Evolutionary conservation across 768 basidiomycete genomes (phyloP), one percentile per base, ranked within the genome.

Genomic region (Phylloporus sp.): DNA sequence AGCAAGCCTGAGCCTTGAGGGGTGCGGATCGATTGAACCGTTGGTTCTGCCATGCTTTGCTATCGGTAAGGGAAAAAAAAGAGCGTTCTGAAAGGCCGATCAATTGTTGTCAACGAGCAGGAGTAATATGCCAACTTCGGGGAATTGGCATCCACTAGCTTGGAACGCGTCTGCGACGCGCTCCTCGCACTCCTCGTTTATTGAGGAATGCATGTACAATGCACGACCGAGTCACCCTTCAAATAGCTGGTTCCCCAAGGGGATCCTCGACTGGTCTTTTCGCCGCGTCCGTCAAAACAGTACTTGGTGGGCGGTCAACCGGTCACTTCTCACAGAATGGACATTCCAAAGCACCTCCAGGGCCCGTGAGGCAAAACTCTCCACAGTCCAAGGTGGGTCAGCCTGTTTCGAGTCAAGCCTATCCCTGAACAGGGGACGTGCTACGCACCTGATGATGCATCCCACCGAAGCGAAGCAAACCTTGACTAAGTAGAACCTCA

Each of bases 401-500:
- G 39, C 39, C 45, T n/a, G n/a, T n/a, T n/a, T 31, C 42, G 5
- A 23, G 20, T 29, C 4, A 33, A 22, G 28, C 23, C 24, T 40
- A 36, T 11, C 48, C 49, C 38, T 49, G 38, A 35, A 31, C n/a
- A 1, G 9, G 32, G 14, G 32, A 39, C 49, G 28, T 31, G 41
- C 46, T 23, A n/a, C n/a, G n/a, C n/a, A 9, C 3, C 27, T 34
- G 6, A 13, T 18, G 24, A 23, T 17, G 13, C 48, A 10, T 39
- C 24, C 22, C 24, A 15, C 9, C 6, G 17, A 52, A 36, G 51
- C 51, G 38, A 40, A 39, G 18, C n/a, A n/a, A 9, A 53, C 38
- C 52, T 54, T 21, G 33, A 40, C 28, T 22, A n/a, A n/a, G n/a
- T n/a, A n/a, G 36, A 48, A 31, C 52, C 52, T 48, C 52, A 40